Conservation (phyloP, 2,329 filamentous ascomycete species). For the Biscogniauxia mediterranea region DNA sequence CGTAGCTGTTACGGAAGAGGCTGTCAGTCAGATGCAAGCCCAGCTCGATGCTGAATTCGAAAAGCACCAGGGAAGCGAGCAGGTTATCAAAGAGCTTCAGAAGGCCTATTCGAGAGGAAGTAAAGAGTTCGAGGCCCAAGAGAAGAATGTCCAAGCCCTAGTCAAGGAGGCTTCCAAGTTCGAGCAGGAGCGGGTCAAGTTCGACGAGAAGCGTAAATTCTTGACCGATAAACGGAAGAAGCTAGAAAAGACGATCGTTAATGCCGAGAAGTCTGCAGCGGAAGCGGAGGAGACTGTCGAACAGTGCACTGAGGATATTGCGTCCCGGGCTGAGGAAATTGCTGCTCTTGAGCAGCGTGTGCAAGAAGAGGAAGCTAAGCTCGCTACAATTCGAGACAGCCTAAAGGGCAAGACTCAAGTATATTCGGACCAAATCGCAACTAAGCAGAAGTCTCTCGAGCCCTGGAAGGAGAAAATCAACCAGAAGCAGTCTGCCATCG, state of each 20-base stretch:
- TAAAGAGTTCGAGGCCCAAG: constrained; percentile 78
- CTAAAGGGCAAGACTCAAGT: constrained; percentile 95
- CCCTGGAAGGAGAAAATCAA: constrained; percentile 98
- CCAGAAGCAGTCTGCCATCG: constrained; percentile 89
- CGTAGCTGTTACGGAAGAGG: constrained; percentile 82
- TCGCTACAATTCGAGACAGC: constrained; percentile 77
- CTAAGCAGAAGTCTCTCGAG: constrained; percentile 90
- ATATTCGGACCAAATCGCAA: constrained; percentile 87
- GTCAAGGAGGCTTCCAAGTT: constrained; percentile 87
- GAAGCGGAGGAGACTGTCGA: constrained; percentile 78
- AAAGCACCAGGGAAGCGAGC: constrained; percentile 86
- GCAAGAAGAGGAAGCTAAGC: constrained; percentile 75
- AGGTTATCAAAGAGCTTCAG: constrained; percentile 85
- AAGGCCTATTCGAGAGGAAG: constrained; percentile 78
- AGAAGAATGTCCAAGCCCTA: constrained; percentile 76
- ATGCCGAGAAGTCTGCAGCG: constrained; percentile 69
- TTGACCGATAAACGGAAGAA: constrained; percentile 89
- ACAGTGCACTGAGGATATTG: constrained; percentile 75
- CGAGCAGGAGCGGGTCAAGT: constrained; percentile 95
- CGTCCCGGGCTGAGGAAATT: constrained; percentile 73
- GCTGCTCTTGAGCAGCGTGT: constrained; percentile 72
- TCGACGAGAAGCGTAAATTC: constrained; percentile 97
- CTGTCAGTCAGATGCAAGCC: constrained; percentile 85
- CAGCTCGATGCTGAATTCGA: constrained; percentile 84
- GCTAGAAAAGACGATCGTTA: constrained; percentile 80